These are phyloP conservation scores for Alternaria burnsii DNA, from an alignment of 2,329 filamentous ascomycete species.

Conservation along the genomic window DNA sequence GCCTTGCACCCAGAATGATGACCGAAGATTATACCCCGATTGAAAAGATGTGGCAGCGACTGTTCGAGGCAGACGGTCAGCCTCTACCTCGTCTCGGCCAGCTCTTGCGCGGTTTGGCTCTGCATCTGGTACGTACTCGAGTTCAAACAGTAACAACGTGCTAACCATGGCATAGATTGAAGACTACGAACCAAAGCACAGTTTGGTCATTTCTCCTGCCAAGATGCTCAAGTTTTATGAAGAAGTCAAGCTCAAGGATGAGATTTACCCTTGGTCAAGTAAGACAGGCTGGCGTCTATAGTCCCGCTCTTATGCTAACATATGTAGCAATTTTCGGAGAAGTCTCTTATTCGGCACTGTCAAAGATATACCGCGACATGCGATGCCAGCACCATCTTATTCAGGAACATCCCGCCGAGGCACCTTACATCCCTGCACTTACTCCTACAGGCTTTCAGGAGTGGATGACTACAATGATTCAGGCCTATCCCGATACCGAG, in stretches of 20 bases:
- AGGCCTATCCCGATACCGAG: conserved; percentile 79
- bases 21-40: conserved; percentile 52
- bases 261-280: conserved; percentile 75
- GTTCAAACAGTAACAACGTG: background rate
- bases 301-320: conserved; percentile 13
- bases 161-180: conserved; percentile 64
- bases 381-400: conserved; percentile 60
- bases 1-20: conserved; percentile 38
- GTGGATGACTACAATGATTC: conserved; percentile 77
- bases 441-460: conserved; percentile 58
- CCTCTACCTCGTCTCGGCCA: conserved; percentile 74
- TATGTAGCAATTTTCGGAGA: conserved; percentile 53
- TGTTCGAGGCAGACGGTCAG: conserved; percentile 74
- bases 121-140: conserved; percentile 69
- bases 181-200: conserved; percentile 71
- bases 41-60: conserved; percentile 77
- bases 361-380: conserved; percentile 58
- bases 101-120: conserved; percentile 76
- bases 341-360: conserved; percentile 52
- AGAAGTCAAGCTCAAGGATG: conserved; percentile 68
- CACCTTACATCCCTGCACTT: conserved; percentile 55
- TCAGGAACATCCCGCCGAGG: conserved; percentile 54
- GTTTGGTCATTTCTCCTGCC: conserved; percentile 75
- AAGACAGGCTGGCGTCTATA: conserved; percentile 37
- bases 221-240: conserved; percentile 80